A percentile compares a stretch with the other conserved stretches of the same genome.
Conservation (phyloP, 495 filamentous ascomycete species). For the Penicillium ucsense region DNA sequence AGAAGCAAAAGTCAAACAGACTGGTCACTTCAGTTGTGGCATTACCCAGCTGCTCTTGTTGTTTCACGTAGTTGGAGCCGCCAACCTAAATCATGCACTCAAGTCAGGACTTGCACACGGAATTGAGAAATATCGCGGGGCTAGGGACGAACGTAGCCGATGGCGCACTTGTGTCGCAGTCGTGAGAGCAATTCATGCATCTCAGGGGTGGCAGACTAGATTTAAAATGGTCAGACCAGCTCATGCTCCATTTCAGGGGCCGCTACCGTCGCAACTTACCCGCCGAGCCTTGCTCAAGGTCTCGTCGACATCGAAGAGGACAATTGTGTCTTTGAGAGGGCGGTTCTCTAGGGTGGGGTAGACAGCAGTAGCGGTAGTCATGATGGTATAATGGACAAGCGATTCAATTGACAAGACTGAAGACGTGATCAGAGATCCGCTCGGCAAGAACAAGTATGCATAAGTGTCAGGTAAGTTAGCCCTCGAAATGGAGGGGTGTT, state of each 20-base stretch:
- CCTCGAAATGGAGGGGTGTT: constrained; percentile 6
- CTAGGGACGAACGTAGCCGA: constrained; percentile 58
- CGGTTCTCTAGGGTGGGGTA: constrained; percentile 73
- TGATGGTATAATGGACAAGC: constrained; percentile 3
- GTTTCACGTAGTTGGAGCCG: constrained; percentile 79
- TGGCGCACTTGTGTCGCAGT: constrained; percentile 80
- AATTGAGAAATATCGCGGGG: neutral
- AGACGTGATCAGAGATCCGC: neutral
- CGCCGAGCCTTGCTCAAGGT: constrained; percentile 72
- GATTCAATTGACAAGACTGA: too few species aligned
- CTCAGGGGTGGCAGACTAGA: constrained; percentile 56
- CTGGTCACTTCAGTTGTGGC: constrained; percentile 51
- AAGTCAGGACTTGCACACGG: constrained; percentile 5
- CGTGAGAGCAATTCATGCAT: constrained; percentile 71
- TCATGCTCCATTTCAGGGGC: neutral
- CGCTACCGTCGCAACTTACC: constrained; percentile 35
- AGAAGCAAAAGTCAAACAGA: constrained; percentile 93
- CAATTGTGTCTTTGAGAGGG: constrained; percentile 79
- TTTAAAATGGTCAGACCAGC: constrained; percentile 1
- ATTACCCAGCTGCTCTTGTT: constrained; percentile 87
- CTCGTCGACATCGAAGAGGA: constrained; percentile 87
- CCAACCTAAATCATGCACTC: constrained; percentile 39
- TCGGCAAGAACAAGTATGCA: constrained; percentile 5
- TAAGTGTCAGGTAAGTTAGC: constrained; percentile 1
- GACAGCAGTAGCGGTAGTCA: constrained; percentile 39